Conservation (phyloP, 2,329 filamentous ascomycete species). For the Diaporthe capsici region DNA sequence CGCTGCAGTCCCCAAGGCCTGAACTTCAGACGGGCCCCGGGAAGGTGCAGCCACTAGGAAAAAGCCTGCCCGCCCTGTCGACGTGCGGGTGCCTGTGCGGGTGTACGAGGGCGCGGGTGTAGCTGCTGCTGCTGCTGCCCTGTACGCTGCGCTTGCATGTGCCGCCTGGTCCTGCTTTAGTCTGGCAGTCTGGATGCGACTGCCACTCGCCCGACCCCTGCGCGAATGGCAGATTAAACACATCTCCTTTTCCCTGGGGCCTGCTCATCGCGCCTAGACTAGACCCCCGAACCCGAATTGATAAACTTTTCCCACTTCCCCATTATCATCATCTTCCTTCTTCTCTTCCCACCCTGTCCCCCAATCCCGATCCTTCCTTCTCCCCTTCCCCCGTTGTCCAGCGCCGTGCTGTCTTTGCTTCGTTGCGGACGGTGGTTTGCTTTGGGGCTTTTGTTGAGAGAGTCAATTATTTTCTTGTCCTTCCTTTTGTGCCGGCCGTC, state of each 20-base stretch:
- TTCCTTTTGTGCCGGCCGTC: conserved; percentile 40
- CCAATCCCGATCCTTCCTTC: conserved; percentile 37
- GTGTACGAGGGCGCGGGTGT: not conserved
- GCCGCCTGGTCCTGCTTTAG: not conserved
- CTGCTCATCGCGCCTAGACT: not conserved
- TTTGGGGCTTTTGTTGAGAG: conserved; percentile 26
- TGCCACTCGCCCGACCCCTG: conserved; percentile 30
- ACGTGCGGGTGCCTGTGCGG: conserved; percentile 24
- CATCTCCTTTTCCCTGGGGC: conserved; percentile 30
- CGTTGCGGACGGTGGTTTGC: conserved; percentile 36
- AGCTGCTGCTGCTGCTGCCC: not conserved
- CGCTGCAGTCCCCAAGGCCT: not conserved
- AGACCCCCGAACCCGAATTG: conserved; percentile 47
- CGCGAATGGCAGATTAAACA: conserved; percentile 31
- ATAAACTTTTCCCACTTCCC: conserved; percentile 44
- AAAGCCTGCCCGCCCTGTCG: conserved; percentile 11
- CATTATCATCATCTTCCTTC: conserved; percentile 25
- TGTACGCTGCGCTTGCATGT: not conserved
- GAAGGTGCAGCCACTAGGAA: conserved; percentile 16
- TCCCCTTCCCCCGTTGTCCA: conserved; percentile 40
- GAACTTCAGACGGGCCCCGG: conserved; percentile 5
- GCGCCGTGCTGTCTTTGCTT: conserved; percentile 34
- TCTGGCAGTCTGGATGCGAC: not conserved
- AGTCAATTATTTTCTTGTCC: conserved; percentile 40
- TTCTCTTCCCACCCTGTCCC: conserved; percentile 15